A percentile compares a stretch with the other conserved stretches of the same genome.
These are phyloP conservation scores for Echeveria elegans DNA, from an alignment of 164 flowering plant species.

Conservation along the genomic window DNA sequence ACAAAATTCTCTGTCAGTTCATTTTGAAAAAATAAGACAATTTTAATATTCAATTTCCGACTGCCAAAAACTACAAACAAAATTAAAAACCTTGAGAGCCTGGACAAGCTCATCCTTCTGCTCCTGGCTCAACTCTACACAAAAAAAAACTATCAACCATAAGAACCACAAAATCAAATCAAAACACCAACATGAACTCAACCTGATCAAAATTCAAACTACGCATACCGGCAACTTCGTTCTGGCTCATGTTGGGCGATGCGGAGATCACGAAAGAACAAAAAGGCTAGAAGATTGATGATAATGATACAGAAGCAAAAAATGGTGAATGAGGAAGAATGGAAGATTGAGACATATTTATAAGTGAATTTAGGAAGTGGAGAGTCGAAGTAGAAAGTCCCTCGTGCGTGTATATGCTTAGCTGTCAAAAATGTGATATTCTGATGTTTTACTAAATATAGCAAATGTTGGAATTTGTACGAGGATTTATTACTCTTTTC, in stretches of 20 bases:
- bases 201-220: background rate
- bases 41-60: background rate
- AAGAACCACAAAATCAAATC: background rate
- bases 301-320: no score
- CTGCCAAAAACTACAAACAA: background rate
- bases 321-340: background rate
- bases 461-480: background rate
- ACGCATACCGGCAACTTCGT: background rate
- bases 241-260: background rate
- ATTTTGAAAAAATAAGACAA: background rate
- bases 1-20: background rate
- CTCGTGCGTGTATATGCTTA: background rate
- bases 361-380: background rate
- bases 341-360: background rate
- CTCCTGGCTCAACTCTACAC: constrained; percentile 47
- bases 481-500: background rate
- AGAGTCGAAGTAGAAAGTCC: background rate
- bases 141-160: background rate
- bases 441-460: background rate
- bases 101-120: constrained; percentile 48
- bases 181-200: background rate
- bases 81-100: constrained; percentile 44
- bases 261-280: background rate
- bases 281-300: background rate
- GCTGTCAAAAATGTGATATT: background rate